phyloP scores from a whole-genome alignment of 2,329 filamentous ascomycete species.

The Fusarium sp. region DNA sequence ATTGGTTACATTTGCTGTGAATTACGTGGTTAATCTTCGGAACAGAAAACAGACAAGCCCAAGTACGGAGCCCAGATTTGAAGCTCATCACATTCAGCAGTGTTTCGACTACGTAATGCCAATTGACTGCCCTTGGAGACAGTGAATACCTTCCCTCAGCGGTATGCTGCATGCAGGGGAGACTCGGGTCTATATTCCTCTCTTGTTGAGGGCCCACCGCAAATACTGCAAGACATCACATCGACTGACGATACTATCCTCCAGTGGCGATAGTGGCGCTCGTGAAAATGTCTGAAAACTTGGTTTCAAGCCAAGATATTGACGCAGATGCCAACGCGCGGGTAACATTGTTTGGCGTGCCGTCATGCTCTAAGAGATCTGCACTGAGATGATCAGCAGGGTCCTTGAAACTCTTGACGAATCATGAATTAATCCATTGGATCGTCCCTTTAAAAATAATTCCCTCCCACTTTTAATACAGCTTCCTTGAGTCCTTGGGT shows the following conservation, averaged over 20 bases:
- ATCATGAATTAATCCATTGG: slow-evolving; percentile 18
- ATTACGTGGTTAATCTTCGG: slow-evolving; percentile 35
- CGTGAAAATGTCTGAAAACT: slow-evolving; percentile 23
- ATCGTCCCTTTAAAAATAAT: slow-evolving; percentile 6
- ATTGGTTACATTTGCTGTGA: slow-evolving; percentile 3
- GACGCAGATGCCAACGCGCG: slow-evolving; percentile 4
- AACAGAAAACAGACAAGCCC: no score
- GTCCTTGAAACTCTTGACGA: slow-evolving; percentile 26
- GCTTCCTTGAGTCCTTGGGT: slow-evolving; percentile 20
- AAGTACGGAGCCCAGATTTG: neutral
- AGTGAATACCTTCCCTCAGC: no score
- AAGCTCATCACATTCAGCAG: slow-evolving; percentile 27
- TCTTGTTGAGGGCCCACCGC: slow-evolving; percentile 25
- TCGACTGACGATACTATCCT: slow-evolving; percentile 13
- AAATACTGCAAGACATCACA: slow-evolving; percentile 12
- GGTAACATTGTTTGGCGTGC: slow-evolving; percentile 22
- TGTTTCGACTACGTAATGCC: slow-evolving; percentile 24
- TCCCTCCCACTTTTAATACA: slow-evolving; percentile 10
- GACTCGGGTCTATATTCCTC: slow-evolving; percentile 28
- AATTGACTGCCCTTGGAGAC: neutral
- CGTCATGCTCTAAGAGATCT: slow-evolving; percentile 28
- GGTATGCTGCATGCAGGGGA: neutral
- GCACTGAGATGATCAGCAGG: slow-evolving; percentile 37
- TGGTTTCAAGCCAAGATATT: slow-evolving; percentile 20
- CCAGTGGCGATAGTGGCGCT: slow-evolving; percentile 31